Evolutionary conservation across 2,329 filamentous ascomycete species (phyloP), one percentile per base, ranked within the genome.

Genomic region (Fusarium drepaniforme): DNA sequence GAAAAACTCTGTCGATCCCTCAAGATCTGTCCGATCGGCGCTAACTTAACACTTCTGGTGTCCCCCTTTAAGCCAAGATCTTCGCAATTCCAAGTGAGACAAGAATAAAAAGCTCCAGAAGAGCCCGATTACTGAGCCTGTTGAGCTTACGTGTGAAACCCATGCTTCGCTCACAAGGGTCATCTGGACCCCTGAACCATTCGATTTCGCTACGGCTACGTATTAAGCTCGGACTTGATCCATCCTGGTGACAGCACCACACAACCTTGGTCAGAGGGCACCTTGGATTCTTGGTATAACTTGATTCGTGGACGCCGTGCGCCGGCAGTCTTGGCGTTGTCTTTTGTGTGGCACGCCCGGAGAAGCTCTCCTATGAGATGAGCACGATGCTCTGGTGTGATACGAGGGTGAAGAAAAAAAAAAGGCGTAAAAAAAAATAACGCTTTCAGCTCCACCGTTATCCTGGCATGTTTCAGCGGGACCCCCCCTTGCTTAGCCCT

Each of bases 1-100:
- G 49, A 53, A 53, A 53, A 53, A 30, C 49, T 53, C 49, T 53
- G 49, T 53, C 49, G 49, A 53, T 53, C 44, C 44, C 44, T 49
- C 44, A 18, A 25, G 44, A 49, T 49, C 23, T 49, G 23, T 49
- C 49, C 49, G 49, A 53, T 53, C 49, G 49, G 49, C 49, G 49
- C 25, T 30, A 53, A 53, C 23, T 25, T 25, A 16, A 25, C 44
- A 28, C 44, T 49, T 49, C 11, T 53, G 25, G 11, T 53, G 11
- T 13, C 25, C 25, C 46, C 25, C 49, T 53, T 28, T n/a, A 18
- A 18, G 49, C 49, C 49, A 53, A 30, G 49, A 28, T 53, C 25
- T 53, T 53, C 25, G 16, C 25, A 53, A 53, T 53, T 53, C 49
- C 46, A 30, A 30, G 49, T 53, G 49, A 53, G 49, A 53, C 49